These are phyloP conservation scores for Sporothrix luriei DNA, from an alignment of 2,329 filamentous ascomycete genomes.

Conservation along the genomic window DNA sequence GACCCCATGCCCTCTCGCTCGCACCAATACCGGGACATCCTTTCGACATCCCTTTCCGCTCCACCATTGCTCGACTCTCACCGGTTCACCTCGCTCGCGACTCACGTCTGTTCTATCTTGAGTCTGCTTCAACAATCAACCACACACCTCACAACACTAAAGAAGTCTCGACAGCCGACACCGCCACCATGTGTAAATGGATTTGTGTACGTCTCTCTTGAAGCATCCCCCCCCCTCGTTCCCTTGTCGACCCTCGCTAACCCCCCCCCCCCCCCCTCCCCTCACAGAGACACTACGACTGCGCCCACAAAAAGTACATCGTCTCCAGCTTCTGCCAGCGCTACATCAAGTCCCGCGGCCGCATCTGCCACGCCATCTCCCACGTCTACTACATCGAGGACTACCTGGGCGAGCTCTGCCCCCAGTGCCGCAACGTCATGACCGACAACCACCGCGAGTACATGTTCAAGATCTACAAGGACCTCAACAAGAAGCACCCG, in stretches of 20 bases:
- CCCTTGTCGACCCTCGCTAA: not conserved
- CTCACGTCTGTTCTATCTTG: no score
- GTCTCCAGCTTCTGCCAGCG: conserved; percentile 21
- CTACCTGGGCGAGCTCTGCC: conserved; percentile 17
- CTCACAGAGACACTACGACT: conserved; percentile 21
- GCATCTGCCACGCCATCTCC: not conserved
- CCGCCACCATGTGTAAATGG: conserved; percentile 23
- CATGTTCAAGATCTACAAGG: not conserved
- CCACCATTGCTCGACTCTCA: not conserved
- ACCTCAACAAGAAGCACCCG: conserved; percentile 23
- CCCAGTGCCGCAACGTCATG: conserved; percentile 17
- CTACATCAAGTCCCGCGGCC: conserved; percentile 14
- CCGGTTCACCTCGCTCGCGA: not conserved
- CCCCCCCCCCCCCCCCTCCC: no score
- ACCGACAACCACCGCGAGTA: conserved; percentile 10
- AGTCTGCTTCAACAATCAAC: not conserved
- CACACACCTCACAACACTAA: not conserved
- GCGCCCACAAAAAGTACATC: not conserved
- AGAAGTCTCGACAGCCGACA: not conserved
- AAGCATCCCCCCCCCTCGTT: not conserved
- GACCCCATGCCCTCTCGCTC: conserved; percentile 9
- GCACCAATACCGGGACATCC: not conserved
- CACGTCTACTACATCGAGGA: conserved; percentile 5
- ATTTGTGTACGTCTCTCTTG: conserved; percentile 6
- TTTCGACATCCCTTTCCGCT: not conserved